These are phyloP conservation scores for Boechera stricta DNA, from an alignment of 345 rosid species.

Conservation along the genomic window DNA sequence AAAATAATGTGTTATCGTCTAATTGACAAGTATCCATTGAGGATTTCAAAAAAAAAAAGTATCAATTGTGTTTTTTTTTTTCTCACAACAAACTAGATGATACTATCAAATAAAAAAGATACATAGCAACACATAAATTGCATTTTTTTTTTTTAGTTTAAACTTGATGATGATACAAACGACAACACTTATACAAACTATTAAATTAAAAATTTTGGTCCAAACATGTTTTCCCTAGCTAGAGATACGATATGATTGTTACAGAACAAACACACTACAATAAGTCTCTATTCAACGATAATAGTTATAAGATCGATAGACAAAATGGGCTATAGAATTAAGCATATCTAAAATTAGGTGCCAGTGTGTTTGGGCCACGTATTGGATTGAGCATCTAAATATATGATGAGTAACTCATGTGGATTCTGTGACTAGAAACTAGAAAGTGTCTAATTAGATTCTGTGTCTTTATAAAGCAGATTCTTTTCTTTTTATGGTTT, in stretches of 20 bases:
- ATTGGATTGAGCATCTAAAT: conserved; percentile 24
- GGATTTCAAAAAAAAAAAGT: no score
- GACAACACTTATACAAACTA: no score
- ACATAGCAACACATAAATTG: no score
- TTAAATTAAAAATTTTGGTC: no score
- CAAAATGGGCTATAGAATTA: background rate
- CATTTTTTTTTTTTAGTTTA: no score
- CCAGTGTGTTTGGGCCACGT: conserved; percentile 34
- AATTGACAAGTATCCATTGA: no score
- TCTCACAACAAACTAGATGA: no score
- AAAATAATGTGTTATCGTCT: no score
- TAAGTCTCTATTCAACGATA: conserved; percentile 3
- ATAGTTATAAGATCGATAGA: background rate
- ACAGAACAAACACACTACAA: conserved; percentile 6
- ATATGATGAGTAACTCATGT: conserved; percentile 27
- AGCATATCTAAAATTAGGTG: background rate
- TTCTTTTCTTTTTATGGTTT: conserved; percentile 21
- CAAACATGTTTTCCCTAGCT: no score
- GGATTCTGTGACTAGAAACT: conserved; percentile 40
- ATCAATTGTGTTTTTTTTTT: no score
- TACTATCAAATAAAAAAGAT: no score
- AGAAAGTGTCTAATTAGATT: conserved; percentile 35
- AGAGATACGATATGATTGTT: background rate
- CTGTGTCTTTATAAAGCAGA: conserved; percentile 34
- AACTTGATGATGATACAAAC: no score